Conservation (phyloP, 148 eudicot genomes). For the Rhododendron vialii region DNA sequence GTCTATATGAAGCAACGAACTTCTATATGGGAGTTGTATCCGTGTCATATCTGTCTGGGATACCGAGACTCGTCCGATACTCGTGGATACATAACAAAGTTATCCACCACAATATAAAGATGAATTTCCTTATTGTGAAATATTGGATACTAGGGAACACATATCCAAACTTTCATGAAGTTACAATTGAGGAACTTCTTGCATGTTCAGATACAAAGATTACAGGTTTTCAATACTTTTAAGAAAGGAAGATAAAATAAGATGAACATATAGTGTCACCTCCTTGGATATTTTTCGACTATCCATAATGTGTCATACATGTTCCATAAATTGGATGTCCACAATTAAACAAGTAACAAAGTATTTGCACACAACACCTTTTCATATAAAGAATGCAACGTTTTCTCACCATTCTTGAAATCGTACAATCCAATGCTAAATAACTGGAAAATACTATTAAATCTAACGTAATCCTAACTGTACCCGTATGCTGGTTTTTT, state of each 20-base stretch:
- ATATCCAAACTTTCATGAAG: background rate
- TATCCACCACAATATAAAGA: background rate
- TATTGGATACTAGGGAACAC: background rate
- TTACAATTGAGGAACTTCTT: background rate
- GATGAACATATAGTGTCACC: background rate
- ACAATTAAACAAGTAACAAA: background rate
- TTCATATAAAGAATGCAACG: background rate
- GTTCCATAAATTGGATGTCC: background rate
- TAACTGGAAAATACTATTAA: background rate
- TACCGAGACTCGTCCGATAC: background rate
- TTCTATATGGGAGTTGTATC: background rate
- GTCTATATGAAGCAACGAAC: background rate
- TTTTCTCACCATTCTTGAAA: background rate
- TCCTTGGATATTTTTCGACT: background rate
- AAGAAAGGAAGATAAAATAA: background rate
- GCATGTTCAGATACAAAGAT: background rate
- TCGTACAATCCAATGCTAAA: background rate
- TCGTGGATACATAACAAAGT: background rate
- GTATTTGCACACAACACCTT: background rate
- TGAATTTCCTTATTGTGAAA: background rate
- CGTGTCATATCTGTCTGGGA: background rate
- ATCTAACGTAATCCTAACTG: background rate
- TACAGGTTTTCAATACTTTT: background rate
- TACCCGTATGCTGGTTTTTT: background rate
- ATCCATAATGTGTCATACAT: background rate